Percentiles rank a stretch among this genome's conserved stretches.
These are phyloP conservation scores for Castanea sativa DNA, from an alignment of 306 rosid species.

Conservation along the genomic window DNA sequence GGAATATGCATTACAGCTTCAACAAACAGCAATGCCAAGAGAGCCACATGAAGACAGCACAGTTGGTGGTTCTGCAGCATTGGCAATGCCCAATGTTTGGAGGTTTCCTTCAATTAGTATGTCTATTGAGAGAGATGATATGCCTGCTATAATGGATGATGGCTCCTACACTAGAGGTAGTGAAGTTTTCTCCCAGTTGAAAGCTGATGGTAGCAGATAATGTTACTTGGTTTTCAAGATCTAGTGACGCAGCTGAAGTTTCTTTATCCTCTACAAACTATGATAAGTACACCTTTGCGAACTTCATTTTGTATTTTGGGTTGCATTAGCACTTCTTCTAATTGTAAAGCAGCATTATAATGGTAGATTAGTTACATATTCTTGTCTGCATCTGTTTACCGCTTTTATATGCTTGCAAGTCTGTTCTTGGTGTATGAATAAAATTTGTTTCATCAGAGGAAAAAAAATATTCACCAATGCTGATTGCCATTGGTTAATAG, in stretches of 20 bases:
- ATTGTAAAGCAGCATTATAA: background rate
- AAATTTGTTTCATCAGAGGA: no score
- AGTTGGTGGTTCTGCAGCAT: slow-evolving; percentile 18
- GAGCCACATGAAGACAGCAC: slow-evolving; percentile 46
- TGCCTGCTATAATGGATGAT: background rate
- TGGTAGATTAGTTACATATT: background rate
- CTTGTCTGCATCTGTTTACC: no score
- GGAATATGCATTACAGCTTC: slow-evolving; percentile 55
- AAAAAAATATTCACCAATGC: no score
- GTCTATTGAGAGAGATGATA: slow-evolving; percentile 9
- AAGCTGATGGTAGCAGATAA: slow-evolving; percentile 24
- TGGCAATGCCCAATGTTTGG: slow-evolving; percentile 15
- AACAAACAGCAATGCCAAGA: slow-evolving; percentile 28
- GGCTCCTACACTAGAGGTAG: background rate
- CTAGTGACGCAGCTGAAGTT: background rate
- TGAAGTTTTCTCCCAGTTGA: slow-evolving; percentile 37
- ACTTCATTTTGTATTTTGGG: background rate
- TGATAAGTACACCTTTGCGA: background rate
- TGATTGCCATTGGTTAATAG: no score
- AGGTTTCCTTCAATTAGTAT: slow-evolving; percentile 27
- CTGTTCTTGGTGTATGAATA: no score
- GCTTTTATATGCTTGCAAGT: no score
- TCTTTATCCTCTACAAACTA: background rate
- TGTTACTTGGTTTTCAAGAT: background rate
- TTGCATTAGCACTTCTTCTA: background rate